These are phyloP conservation scores for Purpureocillium takamizusanense DNA, from an alignment of 2,329 filamentous ascomycete genomes.

Conservation along the genomic window DNA sequence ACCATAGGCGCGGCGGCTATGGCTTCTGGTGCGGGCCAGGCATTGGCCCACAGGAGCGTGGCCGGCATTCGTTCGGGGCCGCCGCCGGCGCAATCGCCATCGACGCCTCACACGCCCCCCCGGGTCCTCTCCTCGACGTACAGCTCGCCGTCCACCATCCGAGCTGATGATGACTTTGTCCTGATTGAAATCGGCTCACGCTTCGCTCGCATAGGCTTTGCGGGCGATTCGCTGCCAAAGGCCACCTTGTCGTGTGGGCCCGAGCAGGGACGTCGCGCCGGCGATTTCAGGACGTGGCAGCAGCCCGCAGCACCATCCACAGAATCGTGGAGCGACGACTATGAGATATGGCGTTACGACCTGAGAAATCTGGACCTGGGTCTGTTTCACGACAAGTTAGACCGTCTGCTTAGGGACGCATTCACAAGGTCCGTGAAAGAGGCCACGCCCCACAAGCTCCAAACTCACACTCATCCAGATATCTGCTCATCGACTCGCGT, in stretches of 20 bases:
- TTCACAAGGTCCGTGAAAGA: constrained; percentile 57
- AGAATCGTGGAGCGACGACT: constrained; percentile 50
- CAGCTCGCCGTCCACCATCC: constrained; percentile 50
- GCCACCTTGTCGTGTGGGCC: constrained; percentile 61
- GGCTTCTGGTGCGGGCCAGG: constrained; percentile 32
- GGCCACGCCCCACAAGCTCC: not conserved
- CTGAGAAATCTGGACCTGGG: constrained; percentile 65
- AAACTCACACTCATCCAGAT: constrained; percentile 27
- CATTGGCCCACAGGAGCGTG: constrained; percentile 48
- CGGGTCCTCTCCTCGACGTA: constrained; percentile 45
- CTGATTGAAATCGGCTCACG: constrained; percentile 78
- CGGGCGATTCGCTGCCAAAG: constrained; percentile 74
- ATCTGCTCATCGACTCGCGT: constrained; percentile 64
- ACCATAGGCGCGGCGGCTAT: constrained; percentile 19
- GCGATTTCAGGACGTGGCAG: constrained; percentile 71
- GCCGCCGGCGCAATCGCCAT: constrained; percentile 22
- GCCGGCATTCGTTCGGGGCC: constrained; percentile 44
- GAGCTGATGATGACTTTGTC: constrained; percentile 74
- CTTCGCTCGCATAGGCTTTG: constrained; percentile 73
- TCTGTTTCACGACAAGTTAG: constrained; percentile 77
- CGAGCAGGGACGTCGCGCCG: constrained; percentile 65
- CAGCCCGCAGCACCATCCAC: constrained; percentile 36
- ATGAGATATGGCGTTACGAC: constrained; percentile 75
- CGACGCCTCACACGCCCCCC: constrained; percentile 53
- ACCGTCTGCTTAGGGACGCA: constrained; percentile 70